Percentiles rank a stretch among this genome's conserved stretches.
phyloP scores from a whole-genome alignment of 1,284 basidiomycete genomes.

The Rhizoctonia solani region DNA sequence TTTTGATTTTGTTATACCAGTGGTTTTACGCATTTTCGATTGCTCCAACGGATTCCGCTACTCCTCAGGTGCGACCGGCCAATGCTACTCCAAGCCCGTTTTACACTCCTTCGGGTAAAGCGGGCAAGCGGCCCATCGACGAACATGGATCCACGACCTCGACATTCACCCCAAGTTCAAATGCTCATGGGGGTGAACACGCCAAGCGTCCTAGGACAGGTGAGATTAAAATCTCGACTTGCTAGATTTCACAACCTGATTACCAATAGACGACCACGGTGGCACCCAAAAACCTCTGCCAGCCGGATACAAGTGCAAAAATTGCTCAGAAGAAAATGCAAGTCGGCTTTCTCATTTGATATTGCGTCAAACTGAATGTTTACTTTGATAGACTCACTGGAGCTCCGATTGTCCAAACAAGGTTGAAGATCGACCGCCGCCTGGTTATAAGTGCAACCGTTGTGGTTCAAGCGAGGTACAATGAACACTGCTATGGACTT shows the following conservation, averaged over 20 bases:
- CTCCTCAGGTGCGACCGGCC: constrained; percentile 54
- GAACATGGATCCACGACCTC: constrained; percentile 15
- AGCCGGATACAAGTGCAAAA: constrained; percentile 36
- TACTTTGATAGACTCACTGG: constrained; percentile 20
- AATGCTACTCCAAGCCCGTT: constrained; percentile 80
- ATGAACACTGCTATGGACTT: constrained; percentile 2
- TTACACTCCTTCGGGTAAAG: constrained; percentile 20
- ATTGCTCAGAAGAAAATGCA: constrained; percentile 35
- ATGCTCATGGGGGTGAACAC: constrained; percentile 9
- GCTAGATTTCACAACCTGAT: background rate
- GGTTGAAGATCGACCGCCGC: constrained; percentile 61
- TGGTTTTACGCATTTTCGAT: constrained; percentile 82
- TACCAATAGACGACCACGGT: background rate
- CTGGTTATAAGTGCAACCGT: constrained; percentile 74
- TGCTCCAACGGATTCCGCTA: constrained; percentile 47
- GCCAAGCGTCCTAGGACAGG: constrained; percentile 21
- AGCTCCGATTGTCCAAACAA: constrained; percentile 39
- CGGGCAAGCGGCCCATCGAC: constrained; percentile 28
- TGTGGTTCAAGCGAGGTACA: constrained; percentile 74
- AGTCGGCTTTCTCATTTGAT: background rate
- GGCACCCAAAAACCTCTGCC: constrained; percentile 28
- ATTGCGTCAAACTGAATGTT: background rate
- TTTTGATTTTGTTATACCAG: constrained; percentile 46
- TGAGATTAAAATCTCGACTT: background rate
- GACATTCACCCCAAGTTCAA: constrained; percentile 25